A percentile compares a stretch with the other conserved stretches of the same genome.
Evolutionary conservation across 108 stramenopile genomes (phyloP).

Genomic region (Craspedostauros australis): DNA sequence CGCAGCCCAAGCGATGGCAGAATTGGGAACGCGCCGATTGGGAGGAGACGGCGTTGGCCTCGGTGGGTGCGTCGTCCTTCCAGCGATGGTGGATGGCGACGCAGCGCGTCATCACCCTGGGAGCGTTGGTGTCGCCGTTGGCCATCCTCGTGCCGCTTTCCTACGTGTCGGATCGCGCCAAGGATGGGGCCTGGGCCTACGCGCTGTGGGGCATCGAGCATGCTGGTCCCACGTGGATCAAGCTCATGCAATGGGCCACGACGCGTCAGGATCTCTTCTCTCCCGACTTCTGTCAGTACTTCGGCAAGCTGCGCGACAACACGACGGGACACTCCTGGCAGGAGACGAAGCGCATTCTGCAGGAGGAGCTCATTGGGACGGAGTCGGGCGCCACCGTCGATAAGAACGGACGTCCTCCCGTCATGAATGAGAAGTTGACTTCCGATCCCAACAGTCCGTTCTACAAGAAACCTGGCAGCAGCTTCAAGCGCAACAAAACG

Average conservation of each 20-base stretch:
- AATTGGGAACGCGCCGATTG: conserved; percentile 39
- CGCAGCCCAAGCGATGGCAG: conserved; percentile 37
- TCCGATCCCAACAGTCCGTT: too few relatives aligned
- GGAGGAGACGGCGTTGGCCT: conserved; percentile 43
- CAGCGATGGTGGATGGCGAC: conserved; percentile 34
- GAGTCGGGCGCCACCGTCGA: conserved; percentile 31
- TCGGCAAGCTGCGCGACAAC: conserved; percentile 81
- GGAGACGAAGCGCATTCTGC: conserved; percentile 55
- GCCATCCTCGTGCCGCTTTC: conserved; percentile 34
- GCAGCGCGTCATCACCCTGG: conserved; percentile 25
- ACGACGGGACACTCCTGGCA: conserved; percentile 72
- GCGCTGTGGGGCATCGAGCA: conserved; percentile 83
- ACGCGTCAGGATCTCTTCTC: conserved; percentile 86
- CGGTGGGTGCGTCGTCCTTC: conserved; percentile 35
- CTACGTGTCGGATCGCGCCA: conserved; percentile 12
- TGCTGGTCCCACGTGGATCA: conserved; percentile 88
- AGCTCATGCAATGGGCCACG: conserved; percentile 87
- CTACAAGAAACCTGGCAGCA: conserved; percentile 28
- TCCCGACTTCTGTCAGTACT: conserved; percentile 72
- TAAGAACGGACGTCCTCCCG: conserved; percentile 10
- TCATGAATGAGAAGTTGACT: conserved; percentile 22
- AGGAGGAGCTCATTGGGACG: conserved; percentile 54
- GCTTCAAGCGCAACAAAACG: conserved; percentile 29
- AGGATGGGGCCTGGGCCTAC: conserved; percentile 64
- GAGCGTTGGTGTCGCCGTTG: conserved; percentile 37